Base-by-base conservation (phyloP, 495 filamentous ascomycete species). In the Cenococcum geophilum region DNA sequence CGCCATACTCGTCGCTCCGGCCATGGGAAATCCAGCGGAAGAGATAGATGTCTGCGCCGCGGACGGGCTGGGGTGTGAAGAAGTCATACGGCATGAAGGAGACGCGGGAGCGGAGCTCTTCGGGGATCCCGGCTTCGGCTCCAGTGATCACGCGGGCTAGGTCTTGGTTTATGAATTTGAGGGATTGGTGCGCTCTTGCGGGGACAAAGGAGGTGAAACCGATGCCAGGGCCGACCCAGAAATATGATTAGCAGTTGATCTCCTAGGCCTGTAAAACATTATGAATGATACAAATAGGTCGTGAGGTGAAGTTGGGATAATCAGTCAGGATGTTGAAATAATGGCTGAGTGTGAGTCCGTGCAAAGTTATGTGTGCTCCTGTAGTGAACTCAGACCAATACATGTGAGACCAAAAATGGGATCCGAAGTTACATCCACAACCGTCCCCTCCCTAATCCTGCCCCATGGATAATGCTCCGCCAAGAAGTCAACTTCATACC, bases 11-110 rank as follows among this genome's bases (percentile, higher is more conserved):
- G 35, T 75, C 71, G 0, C 71, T 64, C 64, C 68, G 74, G 57
- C 77, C 71, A 42, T 77, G 76, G 23, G 77, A 56, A 40, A 79
- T 71, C 20, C 60, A 59, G n/a, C 75, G 73, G 12, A 78, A 50
- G 32, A 73, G 77, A 62, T 79, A 79, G 55, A 74, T 74, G 32
- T 69, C 71, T 8, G 77, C 73, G n/a, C 71, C 72, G 71, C 62
- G 65, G 4, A 66, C 59, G 55, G 50, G 50, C 50, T 53, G 50
- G 2, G 14, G 16, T n/a, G 20, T 53, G 27, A 53, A 53, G 27
- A 53, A 53, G 23, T 53, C 50, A 25, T 53, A 25, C 6, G 21
- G 16, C 27, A 23, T 34, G 50, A 53, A 53, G 23, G 50, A 53
- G 50, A 53, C 27, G 16, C 25, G 18, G 20, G 16, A 5, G 16